phyloP scores from a whole-genome alignment of 805 yeast genomes.

The Ogataea wickerhamii region DNA sequence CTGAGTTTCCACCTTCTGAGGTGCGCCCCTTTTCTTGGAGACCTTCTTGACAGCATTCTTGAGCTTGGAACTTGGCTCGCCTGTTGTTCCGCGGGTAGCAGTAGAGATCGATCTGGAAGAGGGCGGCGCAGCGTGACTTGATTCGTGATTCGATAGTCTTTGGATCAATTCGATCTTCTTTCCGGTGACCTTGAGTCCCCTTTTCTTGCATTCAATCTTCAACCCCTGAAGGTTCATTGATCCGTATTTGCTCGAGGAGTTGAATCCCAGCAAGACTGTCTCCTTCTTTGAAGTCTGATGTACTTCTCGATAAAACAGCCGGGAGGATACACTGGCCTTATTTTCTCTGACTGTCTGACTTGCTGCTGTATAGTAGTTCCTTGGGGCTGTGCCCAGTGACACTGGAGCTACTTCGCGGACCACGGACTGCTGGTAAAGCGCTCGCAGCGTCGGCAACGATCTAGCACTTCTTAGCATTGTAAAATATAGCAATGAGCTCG shows the following conservation, averaged over 20 bases:
- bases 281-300: slow-evolving; percentile 35
- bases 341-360: slow-evolving; percentile 3
- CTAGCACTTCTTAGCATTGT: slow-evolving; percentile 33
- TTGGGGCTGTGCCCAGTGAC: slow-evolving; percentile 6
- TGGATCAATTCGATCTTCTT: slow-evolving; percentile 53
- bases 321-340: slow-evolving; percentile 3
- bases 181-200: slow-evolving; percentile 62
- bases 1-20: slow-evolving; percentile 4
- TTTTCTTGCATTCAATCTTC: slow-evolving; percentile 54
- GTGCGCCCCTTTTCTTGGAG: slow-evolving; percentile 5
- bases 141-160: slow-evolving; percentile 25
- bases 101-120: slow-evolving; percentile 18
- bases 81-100: slow-evolving; percentile 4
- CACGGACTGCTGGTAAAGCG: slow-evolving; percentile 26
- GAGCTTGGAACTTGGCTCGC: slow-evolving; percentile 2
- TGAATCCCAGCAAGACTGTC: slow-evolving; percentile 27
- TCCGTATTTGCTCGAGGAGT: slow-evolving; percentile 24
- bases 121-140: slow-evolving; percentile 6
- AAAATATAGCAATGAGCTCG: background rate
- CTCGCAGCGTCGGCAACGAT: slow-evolving; percentile 32
- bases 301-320: slow-evolving; percentile 27
- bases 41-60: slow-evolving; percentile 4
- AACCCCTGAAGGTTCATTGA: slow-evolving; percentile 52
- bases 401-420: slow-evolving; percentile 9
- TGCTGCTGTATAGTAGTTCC: slow-evolving; percentile 9